Conservation (phyloP, 208 protist species). For the Giardia duodenalis region DNA sequence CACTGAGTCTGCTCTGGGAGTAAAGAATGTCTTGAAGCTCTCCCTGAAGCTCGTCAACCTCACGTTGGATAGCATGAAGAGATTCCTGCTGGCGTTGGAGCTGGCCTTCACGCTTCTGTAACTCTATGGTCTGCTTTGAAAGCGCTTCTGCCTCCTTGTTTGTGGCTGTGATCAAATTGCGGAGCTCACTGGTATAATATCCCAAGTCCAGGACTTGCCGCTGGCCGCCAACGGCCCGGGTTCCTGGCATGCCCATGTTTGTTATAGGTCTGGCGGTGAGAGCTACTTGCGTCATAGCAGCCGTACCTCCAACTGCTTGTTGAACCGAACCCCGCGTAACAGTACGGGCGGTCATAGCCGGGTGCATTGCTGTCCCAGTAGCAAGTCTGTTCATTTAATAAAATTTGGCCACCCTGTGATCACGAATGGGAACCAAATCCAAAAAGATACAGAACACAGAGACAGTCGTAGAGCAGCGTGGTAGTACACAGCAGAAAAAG, state of each 20-base stretch:
- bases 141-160: constrained; percentile 17
- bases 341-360: neutral
- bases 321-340: neutral
- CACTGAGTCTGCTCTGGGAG: neutral
- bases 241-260: neutral
- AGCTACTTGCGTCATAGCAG: neutral
- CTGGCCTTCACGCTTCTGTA: neutral
- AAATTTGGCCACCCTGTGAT: too few species aligned
- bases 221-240: neutral
- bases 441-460: too few species aligned
- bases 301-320: neutral
- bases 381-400: too few species aligned
- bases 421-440: too few species aligned
- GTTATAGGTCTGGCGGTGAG: neutral
- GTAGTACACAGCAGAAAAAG: too few species aligned
- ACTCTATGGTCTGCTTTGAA: neutral
- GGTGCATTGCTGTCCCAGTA: neutral
- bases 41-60: neutral
- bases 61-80: neutral
- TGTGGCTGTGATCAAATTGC: neutral
- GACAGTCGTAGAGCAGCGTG: too few species aligned
- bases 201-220: neutral
- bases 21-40: constrained; percentile 8
- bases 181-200: constrained; percentile 8
- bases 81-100: neutral